phyloP scores from a whole-genome alignment of 305 asterid species.

The Striga hermonthica region DNA sequence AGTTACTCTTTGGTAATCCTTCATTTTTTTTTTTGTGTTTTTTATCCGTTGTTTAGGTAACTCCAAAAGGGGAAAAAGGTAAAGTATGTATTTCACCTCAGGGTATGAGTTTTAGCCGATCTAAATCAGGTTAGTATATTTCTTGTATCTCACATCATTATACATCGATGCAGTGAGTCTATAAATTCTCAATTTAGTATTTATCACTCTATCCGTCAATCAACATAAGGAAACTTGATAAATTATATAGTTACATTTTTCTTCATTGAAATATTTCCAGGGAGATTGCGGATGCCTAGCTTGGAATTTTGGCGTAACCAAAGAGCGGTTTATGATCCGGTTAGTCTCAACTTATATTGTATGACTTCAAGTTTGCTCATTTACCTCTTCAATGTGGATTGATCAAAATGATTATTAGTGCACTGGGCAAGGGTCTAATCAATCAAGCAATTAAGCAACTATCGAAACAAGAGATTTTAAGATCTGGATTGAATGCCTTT shows the following conservation, averaged over 20 bases:
- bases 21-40: background rate
- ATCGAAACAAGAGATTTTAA: background rate
- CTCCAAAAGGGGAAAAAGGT: slow-evolving; percentile 2
- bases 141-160: background rate
- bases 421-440: background rate
- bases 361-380: background rate
- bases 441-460: background rate
- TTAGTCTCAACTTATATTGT: background rate
- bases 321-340: slow-evolving; percentile 1
- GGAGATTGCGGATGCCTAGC: slow-evolving; percentile 12
- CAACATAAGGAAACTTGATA: slow-evolving; percentile 1
- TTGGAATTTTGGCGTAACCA: slow-evolving; percentile 22
- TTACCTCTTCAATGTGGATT: background rate
- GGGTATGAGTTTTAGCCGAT: slow-evolving; percentile 5
- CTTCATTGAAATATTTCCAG: slow-evolving; percentile 11
- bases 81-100: slow-evolving; percentile 13
- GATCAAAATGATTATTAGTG: background rate
- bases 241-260: background rate
- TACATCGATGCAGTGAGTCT: background rate
- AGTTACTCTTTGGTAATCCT: slow-evolving; percentile 1
- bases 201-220: background rate
- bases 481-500: too few species aligned
- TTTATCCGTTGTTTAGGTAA: slow-evolving; percentile 2
- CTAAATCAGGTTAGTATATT: slow-evolving; percentile 6
- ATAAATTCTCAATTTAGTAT: background rate